These are phyloP conservation scores for Colletotrichum cordylinicola DNA, from an alignment of 2,329 filamentous ascomycete genomes.

Conservation along the genomic window DNA sequence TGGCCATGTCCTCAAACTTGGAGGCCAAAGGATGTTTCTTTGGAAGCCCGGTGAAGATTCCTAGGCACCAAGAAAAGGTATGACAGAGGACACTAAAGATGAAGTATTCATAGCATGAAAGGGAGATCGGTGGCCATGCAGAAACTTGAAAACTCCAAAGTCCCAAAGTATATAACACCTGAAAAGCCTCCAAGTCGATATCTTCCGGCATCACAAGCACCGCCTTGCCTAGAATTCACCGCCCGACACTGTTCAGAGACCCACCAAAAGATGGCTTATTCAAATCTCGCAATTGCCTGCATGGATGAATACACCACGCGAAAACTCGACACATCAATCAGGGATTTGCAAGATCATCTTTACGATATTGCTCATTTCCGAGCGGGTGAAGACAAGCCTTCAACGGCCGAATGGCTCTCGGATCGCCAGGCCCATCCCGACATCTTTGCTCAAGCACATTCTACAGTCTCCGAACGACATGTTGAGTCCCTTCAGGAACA, in stretches of 20 bases:
- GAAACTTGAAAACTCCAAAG: not conserved
- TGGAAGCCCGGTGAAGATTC: not conserved
- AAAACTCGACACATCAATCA: not conserved
- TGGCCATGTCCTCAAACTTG: not conserved
- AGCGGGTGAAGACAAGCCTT: not conserved
- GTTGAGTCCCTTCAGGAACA: not conserved
- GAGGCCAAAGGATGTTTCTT: not conserved
- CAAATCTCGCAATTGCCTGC: not conserved
- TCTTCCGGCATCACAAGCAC: not conserved
- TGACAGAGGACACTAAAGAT: not conserved
- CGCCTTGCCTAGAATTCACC: not conserved
- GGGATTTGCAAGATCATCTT: not conserved
- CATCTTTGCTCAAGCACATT: not conserved
- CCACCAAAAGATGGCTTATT: not conserved
- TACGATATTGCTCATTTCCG: not conserved
- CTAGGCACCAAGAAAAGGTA: not conserved
- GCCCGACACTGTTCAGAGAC: not conserved
- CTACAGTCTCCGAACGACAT: not conserved
- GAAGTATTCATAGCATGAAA: not conserved
- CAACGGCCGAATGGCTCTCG: not conserved
- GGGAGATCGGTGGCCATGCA: rapidly evolving
- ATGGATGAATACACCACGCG: not conserved
- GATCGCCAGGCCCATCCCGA: not conserved
- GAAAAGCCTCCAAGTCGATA: not conserved
- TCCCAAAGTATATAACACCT: not conserved